These are phyloP conservation scores for Pleurotus ostreatus DNA, from an alignment of 768 basidiomycete species.

Conservation along the genomic window DNA sequence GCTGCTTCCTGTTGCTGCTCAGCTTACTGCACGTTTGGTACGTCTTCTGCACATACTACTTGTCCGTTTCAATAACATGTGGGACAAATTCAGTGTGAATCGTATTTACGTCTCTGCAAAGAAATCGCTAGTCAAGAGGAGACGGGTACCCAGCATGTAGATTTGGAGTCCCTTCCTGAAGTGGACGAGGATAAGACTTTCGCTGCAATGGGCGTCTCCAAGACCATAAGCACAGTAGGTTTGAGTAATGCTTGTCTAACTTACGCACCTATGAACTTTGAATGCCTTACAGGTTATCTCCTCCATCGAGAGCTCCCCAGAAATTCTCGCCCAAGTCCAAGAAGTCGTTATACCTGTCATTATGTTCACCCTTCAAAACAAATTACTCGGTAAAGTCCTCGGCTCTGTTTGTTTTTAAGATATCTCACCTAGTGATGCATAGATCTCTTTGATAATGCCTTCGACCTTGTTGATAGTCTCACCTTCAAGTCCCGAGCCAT, in stretches of 20 bases:
- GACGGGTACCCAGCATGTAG: conserved; percentile 41
- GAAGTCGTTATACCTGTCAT: conserved; percentile 80
- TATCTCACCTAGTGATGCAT: conserved; percentile 5
- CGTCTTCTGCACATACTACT: conserved; percentile 19
- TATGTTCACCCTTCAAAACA: conserved; percentile 70
- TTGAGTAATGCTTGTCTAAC: conserved; percentile 3
- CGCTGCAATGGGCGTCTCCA: conserved; percentile 82
- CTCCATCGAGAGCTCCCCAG: conserved; percentile 67
- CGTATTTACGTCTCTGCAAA: conserved; percentile 73
- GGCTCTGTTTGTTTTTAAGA: neutral
- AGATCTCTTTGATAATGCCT: conserved; percentile 89
- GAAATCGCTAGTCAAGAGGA: conserved; percentile 61
- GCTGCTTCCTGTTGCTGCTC: conserved; percentile 79
- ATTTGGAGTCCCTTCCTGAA: conserved; percentile 53
- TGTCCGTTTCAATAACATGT: neutral
- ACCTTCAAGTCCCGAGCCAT: conserved; percentile 79
- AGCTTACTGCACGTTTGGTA: conserved; percentile 74
- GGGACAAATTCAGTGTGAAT: conserved; percentile 54
- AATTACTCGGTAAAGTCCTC: conserved; percentile 57
- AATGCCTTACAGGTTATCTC: conserved; percentile 55
- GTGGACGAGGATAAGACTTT: conserved; percentile 84
- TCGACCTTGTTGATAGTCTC: conserved; percentile 78
- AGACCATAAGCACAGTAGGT: conserved; percentile 73
- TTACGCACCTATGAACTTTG: neutral
- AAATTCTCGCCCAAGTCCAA: conserved; percentile 76